phyloP scores from a whole-genome alignment of 1,284 basidiomycete genomes.

The Apiotrichum montevideense region DNA sequence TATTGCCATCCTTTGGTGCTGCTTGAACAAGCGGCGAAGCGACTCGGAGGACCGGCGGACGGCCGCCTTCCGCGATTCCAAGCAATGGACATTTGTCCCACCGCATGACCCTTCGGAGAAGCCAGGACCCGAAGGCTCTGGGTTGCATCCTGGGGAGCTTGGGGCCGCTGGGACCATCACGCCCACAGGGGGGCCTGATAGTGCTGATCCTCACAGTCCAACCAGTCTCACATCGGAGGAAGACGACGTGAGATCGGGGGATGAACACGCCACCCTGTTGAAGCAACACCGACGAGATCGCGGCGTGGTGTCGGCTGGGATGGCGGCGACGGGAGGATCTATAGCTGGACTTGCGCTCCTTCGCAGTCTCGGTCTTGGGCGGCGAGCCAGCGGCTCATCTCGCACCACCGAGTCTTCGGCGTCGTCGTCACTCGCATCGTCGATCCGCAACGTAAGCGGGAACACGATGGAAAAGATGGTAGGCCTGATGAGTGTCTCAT shows the following conservation, averaged over 20 bases:
- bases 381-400: neutral
- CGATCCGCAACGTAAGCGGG: slow-evolving; percentile 12
- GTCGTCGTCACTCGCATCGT: neutral
- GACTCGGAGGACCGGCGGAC: neutral
- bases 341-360: slow-evolving; percentile 9
- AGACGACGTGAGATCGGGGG: neutral
- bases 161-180: neutral
- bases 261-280: neutral
- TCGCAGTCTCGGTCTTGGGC: slow-evolving; percentile 10
- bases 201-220: neutral
- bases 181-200: no score
- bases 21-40: neutral
- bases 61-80: neutral
- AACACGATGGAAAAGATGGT: slow-evolving; percentile 18
- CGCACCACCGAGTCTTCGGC: neutral
- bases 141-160: no score
- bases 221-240: neutral
- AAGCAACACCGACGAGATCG: neutral
- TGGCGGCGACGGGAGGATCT: neutral
- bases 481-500: neutral
- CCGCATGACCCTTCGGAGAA: neutral
- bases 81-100: neutral
- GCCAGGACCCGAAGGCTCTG: neutral
- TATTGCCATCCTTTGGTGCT: neutral
- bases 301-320: neutral